A percentile compares a stretch with the other conserved stretches of the same genome.
phyloP scores from a whole-genome alignment of 768 basidiomycete species.

The Suillus subalutaceus region DNA sequence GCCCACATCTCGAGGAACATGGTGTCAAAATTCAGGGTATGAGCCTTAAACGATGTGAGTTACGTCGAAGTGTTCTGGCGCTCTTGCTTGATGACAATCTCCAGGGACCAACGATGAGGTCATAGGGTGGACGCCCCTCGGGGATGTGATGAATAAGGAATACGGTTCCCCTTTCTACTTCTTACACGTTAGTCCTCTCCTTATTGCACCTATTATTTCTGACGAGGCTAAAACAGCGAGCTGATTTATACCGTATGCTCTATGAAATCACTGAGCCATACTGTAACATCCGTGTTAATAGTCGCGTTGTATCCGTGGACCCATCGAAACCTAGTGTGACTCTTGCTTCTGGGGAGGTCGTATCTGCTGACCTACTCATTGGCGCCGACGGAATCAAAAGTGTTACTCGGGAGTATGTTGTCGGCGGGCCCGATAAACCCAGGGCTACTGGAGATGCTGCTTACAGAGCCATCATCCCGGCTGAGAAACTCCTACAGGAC shows the following conservation, averaged over 20 bases:
- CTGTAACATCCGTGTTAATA: slow-evolving; percentile 39
- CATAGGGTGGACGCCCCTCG: slow-evolving; percentile 41
- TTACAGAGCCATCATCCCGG: slow-evolving; percentile 57
- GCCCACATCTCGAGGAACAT: slow-evolving; percentile 39
- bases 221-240: slow-evolving; percentile 33
- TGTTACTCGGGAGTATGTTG: slow-evolving; percentile 48
- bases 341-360: slow-evolving; percentile 45
- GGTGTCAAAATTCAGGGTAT: slow-evolving; percentile 43
- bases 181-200: slow-evolving; percentile 34
- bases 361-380: slow-evolving; percentile 50
- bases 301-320: slow-evolving; percentile 40
- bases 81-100: neutral
- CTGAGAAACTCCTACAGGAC: slow-evolving; percentile 48
- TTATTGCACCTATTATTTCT: neutral
- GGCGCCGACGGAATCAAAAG: slow-evolving; percentile 62
- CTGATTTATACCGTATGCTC: slow-evolving; percentile 49
- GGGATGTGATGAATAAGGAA: slow-evolving; percentile 31
- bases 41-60: slow-evolving; percentile 46
- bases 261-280: slow-evolving; percentile 39
- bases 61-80: no score
- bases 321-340: slow-evolving; percentile 37
- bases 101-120: slow-evolving; percentile 38
- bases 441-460: slow-evolving; percentile 66
- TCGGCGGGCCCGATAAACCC: slow-evolving; percentile 48
- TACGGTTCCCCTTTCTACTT: slow-evolving; percentile 39